Percentiles rank a stretch among this genome's conserved stretches.
phyloP scores from a whole-genome alignment of 164 flowering plant species.

The Vitis rotundifolia region DNA sequence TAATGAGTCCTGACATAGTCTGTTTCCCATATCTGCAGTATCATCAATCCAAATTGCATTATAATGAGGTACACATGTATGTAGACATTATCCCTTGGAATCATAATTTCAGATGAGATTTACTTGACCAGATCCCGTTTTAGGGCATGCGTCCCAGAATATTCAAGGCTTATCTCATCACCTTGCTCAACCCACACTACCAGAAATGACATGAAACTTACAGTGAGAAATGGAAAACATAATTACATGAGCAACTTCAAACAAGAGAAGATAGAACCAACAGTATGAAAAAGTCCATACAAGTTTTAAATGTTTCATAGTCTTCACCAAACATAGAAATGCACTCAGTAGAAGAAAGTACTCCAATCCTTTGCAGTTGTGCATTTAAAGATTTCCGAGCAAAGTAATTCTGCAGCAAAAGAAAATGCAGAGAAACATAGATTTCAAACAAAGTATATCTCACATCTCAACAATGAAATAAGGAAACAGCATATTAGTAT shows the following conservation, averaged over 20 bases:
- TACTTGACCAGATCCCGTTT: slow-evolving; percentile 92
- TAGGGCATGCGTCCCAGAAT: slow-evolving; percentile 91
- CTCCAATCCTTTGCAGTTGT: slow-evolving; percentile 72
- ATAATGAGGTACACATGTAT: not conserved
- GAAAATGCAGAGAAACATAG: not conserved
- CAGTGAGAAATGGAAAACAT: slow-evolving; percentile 10
- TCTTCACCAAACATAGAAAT: slow-evolving; percentile 60
- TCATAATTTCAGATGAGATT: not conserved
- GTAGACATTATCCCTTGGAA: not conserved
- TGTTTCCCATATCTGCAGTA: slow-evolving; percentile 83
- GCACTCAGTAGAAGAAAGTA: slow-evolving; percentile 50
- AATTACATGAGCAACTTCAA: not conserved
- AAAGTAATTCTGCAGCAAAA: slow-evolving; percentile 59
- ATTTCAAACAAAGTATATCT: too few species aligned
- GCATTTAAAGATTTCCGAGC: slow-evolving; percentile 62
- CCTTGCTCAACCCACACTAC: slow-evolving; percentile 98
- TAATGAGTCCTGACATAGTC: slow-evolving; percentile 71
- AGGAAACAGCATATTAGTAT: too few species aligned
- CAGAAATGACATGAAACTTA: slow-evolving; percentile 1
- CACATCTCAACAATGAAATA: not conserved
- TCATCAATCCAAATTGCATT: slow-evolving; percentile 3
- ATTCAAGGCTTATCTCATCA: slow-evolving; percentile 93
- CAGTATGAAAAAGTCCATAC: slow-evolving; percentile 38
- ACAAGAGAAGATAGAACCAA: slow-evolving; percentile 1
- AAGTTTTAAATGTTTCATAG: slow-evolving; percentile 60